Evolutionary conservation across 2,329 filamentous ascomycete genomes (phyloP), one percentile per base, ranked within the genome.

Genomic region (Didymella pinodella): DNA sequence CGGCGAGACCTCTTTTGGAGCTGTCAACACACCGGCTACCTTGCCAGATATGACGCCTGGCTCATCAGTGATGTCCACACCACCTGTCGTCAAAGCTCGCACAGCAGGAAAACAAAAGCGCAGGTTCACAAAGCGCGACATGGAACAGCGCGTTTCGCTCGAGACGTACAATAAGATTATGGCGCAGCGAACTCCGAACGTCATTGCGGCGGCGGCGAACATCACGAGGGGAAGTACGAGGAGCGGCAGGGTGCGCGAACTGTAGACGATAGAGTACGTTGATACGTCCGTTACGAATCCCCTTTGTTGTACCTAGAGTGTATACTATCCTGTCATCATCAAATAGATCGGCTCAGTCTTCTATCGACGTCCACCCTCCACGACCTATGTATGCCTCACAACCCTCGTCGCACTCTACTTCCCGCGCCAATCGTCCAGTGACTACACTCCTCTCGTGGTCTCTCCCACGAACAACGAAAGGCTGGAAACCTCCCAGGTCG

Each of bases 371-470:
- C 88, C 88, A 91, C 6, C 86, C 86, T 68, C 83, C 85, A 53
- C 88, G 79, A 4, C 81, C 81, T 6, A 84, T 71, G 70, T 85
- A 90, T 1, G 80, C 81, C 20, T 78, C 70, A 2, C 90, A 85
- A 0, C 83, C 83, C 66, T 90, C 87, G 65, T 91, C 87, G 22
- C 68, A 73, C 46, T 91, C 78, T 3, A 90, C 82, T 25, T 91
- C 86, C 4, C 70, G 75, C 1, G 84, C 86, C 10, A 79, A 77
- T 51, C 88, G 79, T 1, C 87, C 87, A 2, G 88, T 91, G 3
- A 91, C 80, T 2, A 90, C 78, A 68, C 88, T 91, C n/a, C 82
- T 80, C 75, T 91, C 89, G 36, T 79, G 65, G 1, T 88, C 85
- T 5, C 82, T 80, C 0, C 88, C 89, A 7, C 79, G 77, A 1